A percentile compares a stretch with the other conserved stretches of the same genome.
phyloP scores from a whole-genome alignment of 805 yeast genomes.

The Candida gorgasii region DNA sequence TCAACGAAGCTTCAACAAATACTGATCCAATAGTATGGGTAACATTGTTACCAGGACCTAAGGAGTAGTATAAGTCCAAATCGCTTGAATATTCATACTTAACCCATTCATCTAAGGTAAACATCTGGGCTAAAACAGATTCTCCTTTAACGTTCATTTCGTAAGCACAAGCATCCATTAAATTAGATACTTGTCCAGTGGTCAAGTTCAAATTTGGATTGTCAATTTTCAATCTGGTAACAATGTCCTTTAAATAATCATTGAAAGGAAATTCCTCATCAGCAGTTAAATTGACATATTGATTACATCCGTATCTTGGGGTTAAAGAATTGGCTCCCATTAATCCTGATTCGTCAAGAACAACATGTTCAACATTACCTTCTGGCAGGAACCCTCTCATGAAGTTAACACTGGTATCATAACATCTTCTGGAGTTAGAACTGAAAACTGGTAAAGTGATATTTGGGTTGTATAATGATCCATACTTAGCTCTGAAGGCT shows the following conservation, averaged over 20 bases:
- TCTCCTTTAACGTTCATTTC: slow-evolving; percentile 71
- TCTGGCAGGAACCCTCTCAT: slow-evolving; percentile 53
- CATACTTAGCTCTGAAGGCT: slow-evolving; percentile 50
- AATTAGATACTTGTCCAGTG: slow-evolving; percentile 47
- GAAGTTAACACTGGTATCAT: slow-evolving; percentile 55
- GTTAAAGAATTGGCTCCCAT: slow-evolving; percentile 64
- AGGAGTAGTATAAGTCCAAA: slow-evolving; percentile 55
- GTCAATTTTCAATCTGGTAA: slow-evolving; percentile 37
- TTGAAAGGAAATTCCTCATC: slow-evolving; percentile 5
- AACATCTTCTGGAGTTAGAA: slow-evolving; percentile 54
- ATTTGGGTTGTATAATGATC: slow-evolving; percentile 38
- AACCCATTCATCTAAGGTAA: slow-evolving; percentile 69
- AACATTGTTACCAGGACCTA: slow-evolving; percentile 62
- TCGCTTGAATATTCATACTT: slow-evolving; percentile 64
- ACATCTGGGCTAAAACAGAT: slow-evolving; percentile 64
- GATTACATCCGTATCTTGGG: slow-evolving; percentile 49
- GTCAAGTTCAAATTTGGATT: slow-evolving; percentile 47
- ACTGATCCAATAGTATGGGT: slow-evolving; percentile 63
- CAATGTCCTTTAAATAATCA: slow-evolving; percentile 50
- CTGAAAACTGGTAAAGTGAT: slow-evolving; percentile 51
- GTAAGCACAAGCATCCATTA: slow-evolving; percentile 70
- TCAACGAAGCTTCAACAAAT: slow-evolving; percentile 46
- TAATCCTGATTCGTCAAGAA: slow-evolving; percentile 45
- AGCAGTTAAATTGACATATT: background rate
- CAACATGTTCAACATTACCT: slow-evolving; percentile 27